Conservation (phyloP, 768 basidiomycete species). For the Boletus rubroflammeus region DNA sequence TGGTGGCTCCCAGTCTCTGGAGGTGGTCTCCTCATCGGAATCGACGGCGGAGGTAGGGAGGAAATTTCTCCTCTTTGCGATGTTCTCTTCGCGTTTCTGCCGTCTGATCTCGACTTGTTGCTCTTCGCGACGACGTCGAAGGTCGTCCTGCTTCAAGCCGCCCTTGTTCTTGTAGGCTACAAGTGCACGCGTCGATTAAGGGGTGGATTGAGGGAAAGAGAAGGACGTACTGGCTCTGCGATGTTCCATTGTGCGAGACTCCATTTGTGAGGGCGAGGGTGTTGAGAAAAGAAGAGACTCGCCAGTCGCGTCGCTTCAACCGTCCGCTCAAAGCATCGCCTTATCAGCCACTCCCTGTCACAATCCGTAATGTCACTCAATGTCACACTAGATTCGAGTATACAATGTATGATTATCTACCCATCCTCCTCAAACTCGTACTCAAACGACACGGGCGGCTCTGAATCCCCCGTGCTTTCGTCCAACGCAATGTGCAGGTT, state of each 20-base stretch:
- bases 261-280: conserved; percentile 30
- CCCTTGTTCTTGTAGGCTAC: conserved; percentile 90
- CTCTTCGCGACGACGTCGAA: conserved; percentile 94
- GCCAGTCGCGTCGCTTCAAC: conserved; percentile 16
- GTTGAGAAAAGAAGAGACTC: conserved; percentile 1
- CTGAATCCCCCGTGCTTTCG: conserved; percentile 67
- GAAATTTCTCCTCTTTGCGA: conserved; percentile 95
- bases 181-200: conserved; percentile 38
- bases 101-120: conserved; percentile 98
- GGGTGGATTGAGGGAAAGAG: conserved; percentile 5
- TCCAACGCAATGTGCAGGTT: conserved; percentile 63
- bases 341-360: conserved; percentile 28
- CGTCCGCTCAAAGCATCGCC: conserved; percentile 5
- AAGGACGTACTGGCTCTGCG: conserved; percentile 61
- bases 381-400: conserved; percentile 5
- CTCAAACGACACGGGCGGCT: conserved; percentile 81
- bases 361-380: conserved; percentile 16
- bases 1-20: conserved; percentile 71
- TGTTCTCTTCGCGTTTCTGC: conserved; percentile 98
- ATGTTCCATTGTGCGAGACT: conserved; percentile 70
- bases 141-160: conserved; percentile 85
- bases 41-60: conserved; percentile 69
- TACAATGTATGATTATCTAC: neutral
- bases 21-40: conserved; percentile 86
- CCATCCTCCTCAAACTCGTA: conserved; percentile 70